Percentiles rank a stretch among this genome's conserved stretches.
Conservation (phyloP, 169 alveolate genomes). For the Plasmodium relictum region DNA sequence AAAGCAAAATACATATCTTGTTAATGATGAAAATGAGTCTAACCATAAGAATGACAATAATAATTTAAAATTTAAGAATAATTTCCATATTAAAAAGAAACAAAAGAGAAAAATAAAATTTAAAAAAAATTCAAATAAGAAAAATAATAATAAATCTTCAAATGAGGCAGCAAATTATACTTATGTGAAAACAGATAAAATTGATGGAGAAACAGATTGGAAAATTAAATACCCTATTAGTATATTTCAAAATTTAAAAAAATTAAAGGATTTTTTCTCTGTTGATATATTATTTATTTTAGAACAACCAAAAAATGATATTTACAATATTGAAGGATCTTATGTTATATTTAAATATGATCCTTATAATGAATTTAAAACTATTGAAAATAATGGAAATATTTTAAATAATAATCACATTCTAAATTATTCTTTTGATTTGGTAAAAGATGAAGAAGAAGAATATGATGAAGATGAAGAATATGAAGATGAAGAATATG, state of each 20-base stretch:
- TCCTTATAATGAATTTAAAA: conserved; percentile 66
- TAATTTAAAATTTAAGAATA: neutral
- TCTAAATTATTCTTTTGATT: conserved; percentile 40
- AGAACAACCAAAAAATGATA: conserved; percentile 92
- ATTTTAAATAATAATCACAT: conserved; percentile 18
- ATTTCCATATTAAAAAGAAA: conserved; percentile 1
- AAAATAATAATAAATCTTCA: conserved; percentile 12
- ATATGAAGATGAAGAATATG: conserved; percentile 5
- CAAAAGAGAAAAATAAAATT: conserved; percentile 76
- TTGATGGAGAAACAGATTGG: conserved; percentile 99
- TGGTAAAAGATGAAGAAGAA: conserved; percentile 6
- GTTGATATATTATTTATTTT: conserved; percentile 83
- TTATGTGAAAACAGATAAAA: conserved; percentile 97
- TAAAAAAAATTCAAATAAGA: neutral
- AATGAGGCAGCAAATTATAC: conserved; percentile 84
- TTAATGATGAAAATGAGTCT: neutral
- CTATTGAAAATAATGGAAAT: conserved; percentile 36
- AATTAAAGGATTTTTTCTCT: conserved; percentile 81
- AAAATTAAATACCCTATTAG: conserved; percentile 95
- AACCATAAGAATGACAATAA: conserved; percentile 2
- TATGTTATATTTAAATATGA: conserved; percentile 81
- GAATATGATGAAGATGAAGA: conserved; percentile 9
- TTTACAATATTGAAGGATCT: conserved; percentile 91
- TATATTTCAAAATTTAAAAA: conserved; percentile 87
- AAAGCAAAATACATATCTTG: conserved; percentile 1